Base-by-base conservation (phyloP, 352 stramenopile genomes). In the Phytopythium helicoides region DNA sequence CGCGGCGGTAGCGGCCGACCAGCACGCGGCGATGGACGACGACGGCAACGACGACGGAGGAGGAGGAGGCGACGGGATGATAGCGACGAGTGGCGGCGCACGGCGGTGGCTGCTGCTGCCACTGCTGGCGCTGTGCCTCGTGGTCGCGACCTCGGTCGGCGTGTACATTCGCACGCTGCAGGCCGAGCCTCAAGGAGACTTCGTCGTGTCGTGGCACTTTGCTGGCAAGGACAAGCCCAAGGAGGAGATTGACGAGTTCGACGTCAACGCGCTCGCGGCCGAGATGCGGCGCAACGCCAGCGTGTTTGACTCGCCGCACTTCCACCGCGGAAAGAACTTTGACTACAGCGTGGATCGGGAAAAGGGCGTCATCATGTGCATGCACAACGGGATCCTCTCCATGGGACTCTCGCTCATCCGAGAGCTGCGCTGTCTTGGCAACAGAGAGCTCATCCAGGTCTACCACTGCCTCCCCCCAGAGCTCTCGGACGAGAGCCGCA, bases 351-450 rank as follows among this genome's bases (percentile, higher is more conserved):
- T 69, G n/a, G 48, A 31, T 18, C 42, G 58, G 19, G 50, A 64
- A 18, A 58, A 56, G 19, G 66, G 62, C 22, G 48, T 76, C 33
- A 39, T 79, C 38, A 46, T 79, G 22, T 65, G 52, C 39, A 60
- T 79, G 56, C 63, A 73, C 52, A 44, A 73, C 37, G 40, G 26
- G 0, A 11, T 73, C 11, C n/a, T 77, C 16, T 39, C 58, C 40
- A 74, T 80, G 64, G 70, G 66, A 0, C 39, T 71, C 11, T 80
- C 70, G 11, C 53, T 80, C 9, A 62, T 80, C 36, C 54, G 58
- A 6, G 66, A 80, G 37, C 52, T 78, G 14, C 62, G 64, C 9
- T 65, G 57, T 31, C 46, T 72, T 0, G 66, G 66, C 21, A 75
- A 78, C 50, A 28, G 64, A 11, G 64, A 75, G 47, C 52, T 65